Evolutionary conservation across 2,329 filamentous ascomycete species (phyloP).

Genomic region (Fusarium praegraminearum): DNA sequence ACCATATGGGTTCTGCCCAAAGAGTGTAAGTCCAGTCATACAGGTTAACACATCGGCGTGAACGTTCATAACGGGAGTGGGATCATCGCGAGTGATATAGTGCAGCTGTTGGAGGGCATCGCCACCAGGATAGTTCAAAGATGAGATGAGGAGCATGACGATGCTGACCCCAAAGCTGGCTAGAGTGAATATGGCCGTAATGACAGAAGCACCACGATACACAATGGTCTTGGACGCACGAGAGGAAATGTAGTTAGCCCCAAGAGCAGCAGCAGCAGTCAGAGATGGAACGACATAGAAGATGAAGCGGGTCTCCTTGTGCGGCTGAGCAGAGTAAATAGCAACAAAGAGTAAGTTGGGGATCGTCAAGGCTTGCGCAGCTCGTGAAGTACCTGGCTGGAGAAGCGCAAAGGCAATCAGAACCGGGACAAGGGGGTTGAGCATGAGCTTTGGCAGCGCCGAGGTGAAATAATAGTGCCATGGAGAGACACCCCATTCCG

Average conservation of each 20-base stretch:
- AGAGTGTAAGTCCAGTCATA: constrained; percentile 78
- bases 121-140: constrained; percentile 94
- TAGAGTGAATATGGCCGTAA: constrained; percentile 70
- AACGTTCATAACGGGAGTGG: constrained; percentile 54
- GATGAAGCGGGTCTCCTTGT: constrained; percentile 97
- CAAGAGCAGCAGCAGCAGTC: constrained; percentile 80
- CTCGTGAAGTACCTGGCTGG: constrained; percentile 59
- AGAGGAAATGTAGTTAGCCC: constrained; percentile 76
- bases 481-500: constrained; percentile 87
- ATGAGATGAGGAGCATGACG: constrained; percentile 80
- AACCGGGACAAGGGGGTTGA: constrained; percentile 78
- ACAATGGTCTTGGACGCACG: constrained; percentile 70
- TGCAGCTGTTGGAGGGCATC: constrained; percentile 74
- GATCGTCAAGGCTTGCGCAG: constrained; percentile 64
- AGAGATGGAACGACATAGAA: constrained; percentile 87
- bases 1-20: constrained; percentile 63
- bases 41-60: constrained; percentile 76
- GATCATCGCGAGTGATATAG: constrained; percentile 45
- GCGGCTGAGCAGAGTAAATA: constrained; percentile 88
- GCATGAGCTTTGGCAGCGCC: constrained; percentile 82
- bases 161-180: constrained; percentile 70
- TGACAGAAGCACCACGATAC: constrained; percentile 66
- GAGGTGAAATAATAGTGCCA: constrained; percentile 89
- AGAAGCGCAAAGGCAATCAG: constrained; percentile 66
- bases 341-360: constrained; percentile 79